Conservation (phyloP, 2,329 filamentous ascomycete genomes). For the Hymenoscyphus occultus region DNA sequence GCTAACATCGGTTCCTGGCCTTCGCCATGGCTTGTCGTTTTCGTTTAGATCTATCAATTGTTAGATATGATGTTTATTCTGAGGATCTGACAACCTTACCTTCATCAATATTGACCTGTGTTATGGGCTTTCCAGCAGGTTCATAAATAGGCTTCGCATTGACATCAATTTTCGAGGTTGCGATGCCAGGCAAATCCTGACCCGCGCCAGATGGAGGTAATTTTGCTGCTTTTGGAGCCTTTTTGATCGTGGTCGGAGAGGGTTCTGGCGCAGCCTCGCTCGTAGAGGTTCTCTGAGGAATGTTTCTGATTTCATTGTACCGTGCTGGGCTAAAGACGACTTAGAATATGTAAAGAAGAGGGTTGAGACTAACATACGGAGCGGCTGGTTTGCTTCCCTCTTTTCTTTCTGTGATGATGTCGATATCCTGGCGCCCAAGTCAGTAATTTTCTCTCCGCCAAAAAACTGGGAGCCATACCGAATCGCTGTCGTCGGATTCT, state of each 20-base stretch:
- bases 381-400: constrained; percentile 60
- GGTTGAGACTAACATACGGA: constrained; percentile 44
- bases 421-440: constrained; percentile 52
- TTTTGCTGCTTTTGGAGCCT: constrained; percentile 41
- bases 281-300: constrained; percentile 56
- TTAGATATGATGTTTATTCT: constrained; percentile 3
- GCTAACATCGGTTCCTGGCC: constrained; percentile 88
- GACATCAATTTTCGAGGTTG: constrained; percentile 81
- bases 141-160: constrained; percentile 79
- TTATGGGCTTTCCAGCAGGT: constrained; percentile 75
- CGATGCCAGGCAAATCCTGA: constrained; percentile 58
- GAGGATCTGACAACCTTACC: constrained; percentile 39
- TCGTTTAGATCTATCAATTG: constrained; percentile 58
- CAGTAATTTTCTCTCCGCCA: constrained; percentile 13
- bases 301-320: constrained; percentile 64
- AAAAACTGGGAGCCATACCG: constrained; percentile 37
- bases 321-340: constrained; percentile 50
- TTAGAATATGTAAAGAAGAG: constrained; percentile 18
- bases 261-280: constrained; percentile 44
- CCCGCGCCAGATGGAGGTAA: constrained; percentile 41
- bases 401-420: constrained; percentile 66
- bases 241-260: constrained; percentile 46
- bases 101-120: constrained; percentile 71
- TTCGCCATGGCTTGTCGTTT: constrained; percentile 91
- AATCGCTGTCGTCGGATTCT: constrained; percentile 56